A percentile compares a stretch with the other conserved stretches of the same genome.
phyloP scores from a whole-genome alignment of 148 eudicot species.

The Cornus suecica region DNA sequence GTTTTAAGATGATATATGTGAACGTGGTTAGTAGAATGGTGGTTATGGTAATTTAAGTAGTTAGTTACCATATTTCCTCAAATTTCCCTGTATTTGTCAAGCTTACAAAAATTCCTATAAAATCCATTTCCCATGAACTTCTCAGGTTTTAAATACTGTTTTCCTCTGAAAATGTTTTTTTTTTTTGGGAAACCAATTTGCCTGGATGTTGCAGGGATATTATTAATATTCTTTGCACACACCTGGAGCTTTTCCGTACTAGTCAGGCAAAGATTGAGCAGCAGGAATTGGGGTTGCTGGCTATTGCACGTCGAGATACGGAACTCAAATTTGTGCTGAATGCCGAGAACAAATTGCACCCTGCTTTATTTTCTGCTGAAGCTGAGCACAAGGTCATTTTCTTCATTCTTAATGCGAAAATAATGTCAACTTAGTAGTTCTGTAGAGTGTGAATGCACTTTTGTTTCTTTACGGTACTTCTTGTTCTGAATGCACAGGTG shows the following conservation, averaged over 20 bases:
- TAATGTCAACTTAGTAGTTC: neutral
- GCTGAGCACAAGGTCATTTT: slow-evolving; percentile 84
- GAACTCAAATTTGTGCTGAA: slow-evolving; percentile 63
- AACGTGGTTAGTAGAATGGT: too few relatives aligned
- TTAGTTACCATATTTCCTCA: too few relatives aligned
- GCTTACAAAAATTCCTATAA: too few relatives aligned
- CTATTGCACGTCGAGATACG: slow-evolving; percentile 64
- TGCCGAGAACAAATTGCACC: slow-evolving; percentile 83
- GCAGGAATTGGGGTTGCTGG: slow-evolving; percentile 43
- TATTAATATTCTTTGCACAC: slow-evolving; percentile 60
- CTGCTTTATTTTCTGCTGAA: slow-evolving; percentile 83
- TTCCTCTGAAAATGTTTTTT: neutral
- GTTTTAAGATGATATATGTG: too few relatives aligned
- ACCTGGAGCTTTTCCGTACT: slow-evolving; percentile 79
- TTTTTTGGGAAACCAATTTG: slow-evolving; percentile 12
- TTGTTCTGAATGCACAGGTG: slow-evolving; percentile 48
- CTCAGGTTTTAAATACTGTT: too few relatives aligned
- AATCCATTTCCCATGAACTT: too few relatives aligned
- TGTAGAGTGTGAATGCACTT: neutral
- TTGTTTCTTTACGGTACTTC: neutral
- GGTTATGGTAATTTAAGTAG: too few relatives aligned
- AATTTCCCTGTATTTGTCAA: too few relatives aligned
- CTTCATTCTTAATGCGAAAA: slow-evolving; percentile 4
- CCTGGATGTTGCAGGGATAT: slow-evolving; percentile 68
- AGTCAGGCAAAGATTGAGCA: slow-evolving; percentile 67